These are phyloP conservation scores for Xylariomycetidae sp. DNA, from an alignment of 2,329 filamentous ascomycete genomes.

Conservation along the genomic window DNA sequence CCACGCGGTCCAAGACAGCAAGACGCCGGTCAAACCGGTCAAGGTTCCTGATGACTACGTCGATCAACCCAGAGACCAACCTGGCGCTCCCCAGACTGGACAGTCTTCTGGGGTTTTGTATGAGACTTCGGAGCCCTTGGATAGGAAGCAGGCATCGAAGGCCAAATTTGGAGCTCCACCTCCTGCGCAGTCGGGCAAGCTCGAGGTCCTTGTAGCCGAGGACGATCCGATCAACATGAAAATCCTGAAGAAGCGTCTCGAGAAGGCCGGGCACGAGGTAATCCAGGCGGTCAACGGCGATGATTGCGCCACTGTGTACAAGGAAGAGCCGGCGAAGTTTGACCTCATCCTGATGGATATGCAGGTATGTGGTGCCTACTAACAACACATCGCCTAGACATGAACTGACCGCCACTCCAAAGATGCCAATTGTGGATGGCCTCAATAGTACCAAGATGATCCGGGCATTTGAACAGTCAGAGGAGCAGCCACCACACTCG, in stretches of 20 bases:
- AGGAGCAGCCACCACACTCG: conserved; percentile 46
- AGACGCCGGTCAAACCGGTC: conserved; percentile 39
- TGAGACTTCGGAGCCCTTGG: conserved; percentile 27
- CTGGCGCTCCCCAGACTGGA: conserved; percentile 22
- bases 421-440: conserved; percentile 93
- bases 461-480: conserved; percentile 59
- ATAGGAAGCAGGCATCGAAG: neutral
- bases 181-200: conserved; percentile 19
- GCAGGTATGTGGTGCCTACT: conserved; percentile 56
- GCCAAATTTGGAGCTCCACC: conserved; percentile 2
- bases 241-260: conserved; percentile 72
- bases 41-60: conserved; percentile 43
- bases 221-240: conserved; percentile 85
- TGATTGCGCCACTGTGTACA: conserved; percentile 69
- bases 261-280: conserved; percentile 68
- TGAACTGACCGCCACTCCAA: conserved; percentile 2
- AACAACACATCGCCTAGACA: neutral
- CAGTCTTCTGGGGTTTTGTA: conserved; percentile 32
- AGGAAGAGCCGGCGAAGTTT: conserved; percentile 55
- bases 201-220: conserved; percentile 73
- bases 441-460: conserved; percentile 79
- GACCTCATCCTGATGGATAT: conserved; percentile 90
- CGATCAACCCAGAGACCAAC: conserved; percentile 28
- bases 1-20: conserved; percentile 36
- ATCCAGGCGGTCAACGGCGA: conserved; percentile 74